Evolutionary conservation across 2,329 filamentous ascomycete species (phyloP).

Genomic region (Diaporthe batatas): DNA sequence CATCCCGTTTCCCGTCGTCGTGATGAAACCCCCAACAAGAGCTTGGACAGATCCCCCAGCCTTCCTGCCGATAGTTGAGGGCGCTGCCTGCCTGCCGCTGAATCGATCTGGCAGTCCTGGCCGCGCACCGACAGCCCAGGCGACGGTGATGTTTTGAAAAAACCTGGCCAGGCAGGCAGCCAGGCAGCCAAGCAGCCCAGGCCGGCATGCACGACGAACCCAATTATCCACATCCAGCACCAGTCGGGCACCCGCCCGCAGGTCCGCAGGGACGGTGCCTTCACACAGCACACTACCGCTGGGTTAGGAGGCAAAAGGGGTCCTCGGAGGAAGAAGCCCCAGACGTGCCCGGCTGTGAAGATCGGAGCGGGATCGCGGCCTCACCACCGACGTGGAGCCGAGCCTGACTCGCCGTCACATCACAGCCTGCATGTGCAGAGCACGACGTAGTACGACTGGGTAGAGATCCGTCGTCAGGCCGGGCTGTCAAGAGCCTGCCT

Average conservation of each 20-base stretch:
- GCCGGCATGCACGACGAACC: background rate
- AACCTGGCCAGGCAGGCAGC: conserved; percentile 1
- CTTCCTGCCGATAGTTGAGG: background rate
- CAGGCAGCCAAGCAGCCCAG: background rate
- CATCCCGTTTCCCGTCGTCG: conserved; percentile 24
- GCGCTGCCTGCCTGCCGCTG: background rate
- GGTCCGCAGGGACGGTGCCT: conserved; percentile 4
- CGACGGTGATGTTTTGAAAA: background rate
- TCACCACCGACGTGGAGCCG: conserved; percentile 29
- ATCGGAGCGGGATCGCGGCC: conserved; percentile 32
- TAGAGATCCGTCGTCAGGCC: conserved; percentile 16
- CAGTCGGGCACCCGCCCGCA: conserved; percentile 13
- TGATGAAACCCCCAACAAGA: conserved; percentile 23
- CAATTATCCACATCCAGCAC: conserved; percentile 8
- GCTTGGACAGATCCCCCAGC: conserved; percentile 11
- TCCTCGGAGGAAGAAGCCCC: conserved; percentile 17
- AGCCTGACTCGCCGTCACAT: conserved; percentile 31
- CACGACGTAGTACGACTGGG: conserved; percentile 17
- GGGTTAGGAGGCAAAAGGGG: background rate
- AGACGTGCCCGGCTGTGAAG: conserved; percentile 17
- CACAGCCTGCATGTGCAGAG: conserved; percentile 20
- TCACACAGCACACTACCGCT: background rate
- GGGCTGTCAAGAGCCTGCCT: background rate
- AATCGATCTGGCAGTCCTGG: background rate
- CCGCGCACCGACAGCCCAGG: background rate